A percentile compares a stretch with the other conserved stretches of the same genome.
phyloP scores from a whole-genome alignment of 2,329 filamentous ascomycete genomes.

The Stachybotrys elegans region DNA sequence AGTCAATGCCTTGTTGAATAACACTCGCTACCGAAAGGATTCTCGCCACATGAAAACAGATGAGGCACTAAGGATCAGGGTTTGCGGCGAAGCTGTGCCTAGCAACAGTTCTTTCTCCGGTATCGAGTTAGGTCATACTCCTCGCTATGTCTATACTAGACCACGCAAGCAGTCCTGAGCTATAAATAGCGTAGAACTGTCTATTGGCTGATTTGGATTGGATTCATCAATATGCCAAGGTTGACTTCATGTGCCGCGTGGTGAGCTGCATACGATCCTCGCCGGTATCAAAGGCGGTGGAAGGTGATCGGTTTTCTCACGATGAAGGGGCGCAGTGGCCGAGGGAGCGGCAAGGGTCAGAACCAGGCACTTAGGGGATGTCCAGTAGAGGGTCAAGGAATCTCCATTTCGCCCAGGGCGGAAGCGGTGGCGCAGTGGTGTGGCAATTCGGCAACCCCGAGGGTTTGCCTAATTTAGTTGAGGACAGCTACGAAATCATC shows the following conservation, averaged over 20 bases:
- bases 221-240: constrained; percentile 1
- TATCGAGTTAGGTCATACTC: background rate
- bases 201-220: background rate
- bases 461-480: background rate
- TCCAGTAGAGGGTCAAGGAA: constrained; percentile 1
- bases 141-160: background rate
- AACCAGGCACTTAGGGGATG: constrained; percentile 1
- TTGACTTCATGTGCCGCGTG: constrained; percentile 1
- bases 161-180: background rate
- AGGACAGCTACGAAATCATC: background rate
- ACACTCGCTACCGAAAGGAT: background rate
- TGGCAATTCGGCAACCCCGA: background rate
- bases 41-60: background rate
- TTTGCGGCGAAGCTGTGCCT: background rate
- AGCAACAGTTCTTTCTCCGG: background rate
- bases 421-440: background rate
- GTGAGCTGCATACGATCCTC: background rate
- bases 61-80: background rate
- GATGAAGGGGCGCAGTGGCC: constrained; percentile 1
- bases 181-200: background rate
- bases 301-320: background rate
- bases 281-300: constrained; percentile 1
- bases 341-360: background rate
- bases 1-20: background rate
- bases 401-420: constrained; percentile 1